Evolutionary conservation across 345 rosid species (phyloP).

Genomic region (Reutealis trisperma): DNA sequence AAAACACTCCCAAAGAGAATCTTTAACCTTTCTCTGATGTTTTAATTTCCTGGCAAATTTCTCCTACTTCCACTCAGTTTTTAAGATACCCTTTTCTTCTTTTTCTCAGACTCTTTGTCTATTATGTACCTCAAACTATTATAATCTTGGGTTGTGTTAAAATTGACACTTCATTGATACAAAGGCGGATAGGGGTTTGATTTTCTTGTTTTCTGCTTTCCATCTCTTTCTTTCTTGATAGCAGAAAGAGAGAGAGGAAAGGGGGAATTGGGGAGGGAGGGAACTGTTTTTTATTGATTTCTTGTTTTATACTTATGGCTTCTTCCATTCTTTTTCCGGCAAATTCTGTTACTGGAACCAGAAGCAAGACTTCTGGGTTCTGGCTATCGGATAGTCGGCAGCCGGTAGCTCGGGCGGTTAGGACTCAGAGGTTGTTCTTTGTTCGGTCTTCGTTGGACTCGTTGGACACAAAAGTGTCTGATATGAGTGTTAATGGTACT

Average conservation of each 20-base stretch:
- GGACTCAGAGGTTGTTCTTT: constrained; percentile 39
- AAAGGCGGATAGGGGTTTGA: background rate
- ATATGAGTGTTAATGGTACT: constrained; percentile 91
- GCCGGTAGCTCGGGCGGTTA: constrained; percentile 34
- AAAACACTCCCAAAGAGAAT: background rate
- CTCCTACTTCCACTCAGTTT: background rate
- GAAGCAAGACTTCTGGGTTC: constrained; percentile 6
- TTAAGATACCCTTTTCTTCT: constrained; percentile 9
- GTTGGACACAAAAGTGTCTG: constrained; percentile 65
- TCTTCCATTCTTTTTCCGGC: constrained; percentile 70
- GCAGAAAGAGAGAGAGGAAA: background rate
- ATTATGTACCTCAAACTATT: background rate
- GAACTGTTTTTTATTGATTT: background rate
- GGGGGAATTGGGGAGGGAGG: background rate
- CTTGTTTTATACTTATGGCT: constrained; percentile 48
- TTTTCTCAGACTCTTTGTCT: background rate
- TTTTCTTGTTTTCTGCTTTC: background rate
- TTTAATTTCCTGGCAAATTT: background rate
- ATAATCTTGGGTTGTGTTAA: background rate
- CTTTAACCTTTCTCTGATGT: background rate
- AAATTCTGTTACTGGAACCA: constrained; percentile 45
- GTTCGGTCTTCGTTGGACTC: constrained; percentile 70
- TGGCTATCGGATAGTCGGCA: constrained; percentile 26
- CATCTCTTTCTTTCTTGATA: background rate
- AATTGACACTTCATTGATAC: background rate